Conservation (phyloP, 2,329 filamentous ascomycete genomes). For the Neofusicoccum laricinum region DNA sequence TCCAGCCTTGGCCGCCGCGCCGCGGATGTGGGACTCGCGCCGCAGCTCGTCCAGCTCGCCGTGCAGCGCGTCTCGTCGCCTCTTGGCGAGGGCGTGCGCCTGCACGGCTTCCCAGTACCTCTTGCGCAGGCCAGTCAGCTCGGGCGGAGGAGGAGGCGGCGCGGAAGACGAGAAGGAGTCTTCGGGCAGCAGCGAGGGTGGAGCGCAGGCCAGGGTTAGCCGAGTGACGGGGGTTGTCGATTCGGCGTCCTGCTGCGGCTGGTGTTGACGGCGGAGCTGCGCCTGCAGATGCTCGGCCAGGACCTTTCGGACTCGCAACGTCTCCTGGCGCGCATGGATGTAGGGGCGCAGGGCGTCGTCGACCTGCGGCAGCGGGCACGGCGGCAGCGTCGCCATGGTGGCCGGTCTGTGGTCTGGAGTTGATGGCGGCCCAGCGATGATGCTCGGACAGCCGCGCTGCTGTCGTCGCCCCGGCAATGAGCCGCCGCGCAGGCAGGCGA, state of each 20-base stretch:
- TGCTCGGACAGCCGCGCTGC: too few species aligned
- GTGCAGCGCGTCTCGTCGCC: slow-evolving; percentile 35
- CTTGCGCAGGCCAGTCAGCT: slow-evolving; percentile 42
- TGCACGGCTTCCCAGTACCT: slow-evolving; percentile 47
- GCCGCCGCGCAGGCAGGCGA: not conserved
- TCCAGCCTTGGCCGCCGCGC: not conserved
- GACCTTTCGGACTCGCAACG: slow-evolving; percentile 32
- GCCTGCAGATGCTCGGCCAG: slow-evolving; percentile 33
- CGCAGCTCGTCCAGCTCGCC: slow-evolving; percentile 31
- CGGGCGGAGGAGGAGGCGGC: slow-evolving; percentile 20
- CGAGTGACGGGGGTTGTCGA: slow-evolving; percentile 24
- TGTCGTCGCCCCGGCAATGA: not conserved
- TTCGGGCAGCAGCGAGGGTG: slow-evolving; percentile 21
- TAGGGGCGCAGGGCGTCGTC: slow-evolving; percentile 35
- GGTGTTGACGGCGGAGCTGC: slow-evolving; percentile 19
- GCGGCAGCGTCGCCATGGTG: not conserved
- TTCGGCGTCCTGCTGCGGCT: not conserved
- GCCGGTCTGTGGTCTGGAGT: not conserved
- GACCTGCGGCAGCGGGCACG: slow-evolving; percentile 38
- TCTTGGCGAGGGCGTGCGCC: slow-evolving; percentile 40
- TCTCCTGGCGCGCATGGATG: slow-evolving; percentile 36
- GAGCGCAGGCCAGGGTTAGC: slow-evolving; percentile 32
- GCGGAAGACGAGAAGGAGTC: not conserved
- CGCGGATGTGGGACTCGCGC: slow-evolving; percentile 20
- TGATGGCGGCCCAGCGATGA: not conserved